A percentile compares a stretch with the other conserved stretches of the same genome.
Evolutionary conservation across 2,329 filamentous ascomycete genomes (phyloP).

Genomic region (Bertia moriformis): DNA sequence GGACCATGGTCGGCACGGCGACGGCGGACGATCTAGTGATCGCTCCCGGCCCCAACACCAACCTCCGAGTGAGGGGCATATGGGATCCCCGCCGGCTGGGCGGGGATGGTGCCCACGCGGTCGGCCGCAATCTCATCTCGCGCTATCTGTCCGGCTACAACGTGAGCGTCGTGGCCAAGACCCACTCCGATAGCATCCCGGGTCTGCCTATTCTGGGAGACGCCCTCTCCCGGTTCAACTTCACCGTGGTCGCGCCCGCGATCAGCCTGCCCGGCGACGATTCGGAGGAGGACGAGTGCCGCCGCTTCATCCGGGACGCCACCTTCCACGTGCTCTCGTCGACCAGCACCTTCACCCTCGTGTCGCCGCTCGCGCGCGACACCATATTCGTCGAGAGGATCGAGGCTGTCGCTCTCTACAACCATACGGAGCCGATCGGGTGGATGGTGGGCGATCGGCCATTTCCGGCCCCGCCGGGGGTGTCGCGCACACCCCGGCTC

Average conservation of each 20-base stretch:
- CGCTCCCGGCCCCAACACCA: constrained; percentile 55
- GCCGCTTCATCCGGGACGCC: constrained; percentile 70
- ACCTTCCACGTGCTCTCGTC: constrained; percentile 79
- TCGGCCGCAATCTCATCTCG: constrained; percentile 63
- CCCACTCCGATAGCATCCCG: constrained; percentile 62
- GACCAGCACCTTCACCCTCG: constrained; percentile 69
- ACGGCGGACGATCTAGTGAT: constrained; percentile 50
- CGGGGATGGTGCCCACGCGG: constrained; percentile 41
- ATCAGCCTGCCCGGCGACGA: constrained; percentile 38
- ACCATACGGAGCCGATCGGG: constrained; percentile 64
- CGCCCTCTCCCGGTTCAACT: constrained; percentile 55
- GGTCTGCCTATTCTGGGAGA: constrained; percentile 56
- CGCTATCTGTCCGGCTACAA: constrained; percentile 81
- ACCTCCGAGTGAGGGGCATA: constrained; percentile 49
- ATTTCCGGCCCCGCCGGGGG: constrained; percentile 64
- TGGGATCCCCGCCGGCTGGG: constrained; percentile 60
- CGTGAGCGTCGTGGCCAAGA: constrained; percentile 60
- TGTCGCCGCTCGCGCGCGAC: constrained; percentile 61
- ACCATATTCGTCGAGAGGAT: constrained; percentile 66
- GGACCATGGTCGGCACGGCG: constrained; percentile 61
- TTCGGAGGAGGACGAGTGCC: constrained; percentile 25
- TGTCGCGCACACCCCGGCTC: constrained; percentile 57
- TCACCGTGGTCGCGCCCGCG: constrained; percentile 59
- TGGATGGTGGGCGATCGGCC: constrained; percentile 49
- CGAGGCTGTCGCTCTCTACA: constrained; percentile 75